These are phyloP conservation scores for Saccharomyces uvarum DNA, from an alignment of 1,139 yeast genomes.

Conservation along the genomic window DNA sequence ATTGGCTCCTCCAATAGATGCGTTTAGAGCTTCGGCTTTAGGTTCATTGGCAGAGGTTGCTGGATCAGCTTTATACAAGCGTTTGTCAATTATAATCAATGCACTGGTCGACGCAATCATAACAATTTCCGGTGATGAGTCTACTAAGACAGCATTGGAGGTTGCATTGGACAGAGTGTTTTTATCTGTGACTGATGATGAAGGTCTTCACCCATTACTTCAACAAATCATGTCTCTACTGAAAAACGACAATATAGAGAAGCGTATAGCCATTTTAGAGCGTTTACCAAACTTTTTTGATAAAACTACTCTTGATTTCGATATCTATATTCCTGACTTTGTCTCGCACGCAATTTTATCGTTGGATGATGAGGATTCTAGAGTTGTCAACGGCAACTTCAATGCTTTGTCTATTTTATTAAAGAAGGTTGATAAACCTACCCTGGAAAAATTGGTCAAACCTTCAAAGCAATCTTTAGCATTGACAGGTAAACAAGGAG, in stretches of 20 bases:
- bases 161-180: slow-evolving; percentile 60
- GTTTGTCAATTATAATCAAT: slow-evolving; percentile 63
- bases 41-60: slow-evolving; percentile 89
- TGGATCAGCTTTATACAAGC: slow-evolving; percentile 70
- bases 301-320: slow-evolving; percentile 59
- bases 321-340: slow-evolving; percentile 69
- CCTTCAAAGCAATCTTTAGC: slow-evolving; percentile 72
- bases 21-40: slow-evolving; percentile 77
- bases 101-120: slow-evolving; percentile 60
- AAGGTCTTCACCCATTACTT: slow-evolving; percentile 78
- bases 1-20: slow-evolving; percentile 72
- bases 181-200: slow-evolving; percentile 66
- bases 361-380: slow-evolving; percentile 61
- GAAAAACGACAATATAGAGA: slow-evolving; percentile 64
- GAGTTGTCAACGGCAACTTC: slow-evolving; percentile 64
- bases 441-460: slow-evolving; percentile 65
- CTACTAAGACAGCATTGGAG: slow-evolving; percentile 38
- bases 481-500: slow-evolving; percentile 51
- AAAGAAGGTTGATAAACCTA: slow-evolving; percentile 64
- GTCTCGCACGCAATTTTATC: slow-evolving; percentile 62
- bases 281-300: slow-evolving; percentile 69
- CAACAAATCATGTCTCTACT: slow-evolving; percentile 71
- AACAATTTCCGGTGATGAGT: slow-evolving; percentile 33
- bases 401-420: slow-evolving; percentile 59
- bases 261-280: slow-evolving; percentile 59